Base-by-base conservation (phyloP, 768 basidiomycete genomes). In the Tricholoma terreum region DNA sequence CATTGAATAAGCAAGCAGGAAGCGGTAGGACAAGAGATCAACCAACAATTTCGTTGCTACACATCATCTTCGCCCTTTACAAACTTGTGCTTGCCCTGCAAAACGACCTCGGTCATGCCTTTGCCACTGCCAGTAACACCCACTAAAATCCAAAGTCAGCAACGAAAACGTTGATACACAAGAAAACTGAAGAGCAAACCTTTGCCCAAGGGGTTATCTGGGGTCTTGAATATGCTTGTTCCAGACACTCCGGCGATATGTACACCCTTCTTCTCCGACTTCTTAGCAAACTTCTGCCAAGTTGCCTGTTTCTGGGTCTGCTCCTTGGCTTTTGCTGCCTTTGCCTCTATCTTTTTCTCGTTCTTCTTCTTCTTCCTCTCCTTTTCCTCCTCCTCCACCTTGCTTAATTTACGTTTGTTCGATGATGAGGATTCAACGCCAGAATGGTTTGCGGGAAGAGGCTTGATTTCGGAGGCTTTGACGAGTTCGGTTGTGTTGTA, bases 271-370 rank as follows among this genome's bases (percentile, higher is more conserved):
- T 89, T 93, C 72, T 93, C 90, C 27, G 86, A 84, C 76, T 96
- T 96, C 78, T 94, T 96, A 19, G 93, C 86, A 76, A 96, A 96
- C 75, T 92, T 92, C 75, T 94, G 92, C 93, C 93, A 96, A 45
- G 85, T 86, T 57, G 83, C 84, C 74, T 94, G 92, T 74, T 93
- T 92, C 60, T 77, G 78, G 31, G 75, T 79, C 75, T 95, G 93
- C 68, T 95, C 93, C 71, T 93, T 92, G 9, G 92, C 89, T 73
- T 95, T 95, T 8, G 84, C 82, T 34, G 91, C 92, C 65, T 82
- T 85, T 15, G 76, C 81, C 76, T 94, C 93, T 40, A 92, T 62
- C 73, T 94, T 94, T 79, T 94, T 94, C 79, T 94, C 93, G 66
- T 93, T 94, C 78, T 92, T 93, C 79, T 94, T 94, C 81, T 92